Percentiles rank a stretch among this genome's conserved stretches.
phyloP scores from a whole-genome alignment of 352 stramenopile species.

The Phytophthora pluvialis region DNA sequence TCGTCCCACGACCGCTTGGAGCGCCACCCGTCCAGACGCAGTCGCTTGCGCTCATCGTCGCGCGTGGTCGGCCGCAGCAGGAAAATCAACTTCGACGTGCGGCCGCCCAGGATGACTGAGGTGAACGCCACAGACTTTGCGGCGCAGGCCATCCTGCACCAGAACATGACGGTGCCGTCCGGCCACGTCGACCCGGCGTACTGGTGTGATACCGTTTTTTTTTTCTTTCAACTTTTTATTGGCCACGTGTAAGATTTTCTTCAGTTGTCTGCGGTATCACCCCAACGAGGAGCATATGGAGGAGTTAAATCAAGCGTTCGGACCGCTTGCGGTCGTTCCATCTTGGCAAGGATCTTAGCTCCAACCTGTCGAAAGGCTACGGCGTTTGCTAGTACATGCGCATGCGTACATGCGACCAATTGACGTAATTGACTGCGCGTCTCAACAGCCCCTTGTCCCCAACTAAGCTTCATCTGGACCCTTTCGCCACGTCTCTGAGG shows the following conservation, averaged over 20 bases:
- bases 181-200: conserved; percentile 64
- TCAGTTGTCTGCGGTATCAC: conserved; percentile 97
- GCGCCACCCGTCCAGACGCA: conserved; percentile 48
- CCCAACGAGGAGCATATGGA: conserved; percentile 95
- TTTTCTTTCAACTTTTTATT: conserved; percentile 2
- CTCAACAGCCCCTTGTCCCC: too few relatives aligned
- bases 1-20: conserved; percentile 48
- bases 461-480: too few relatives aligned
- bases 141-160: conserved; percentile 84
- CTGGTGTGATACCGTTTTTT: conserved; percentile 30
- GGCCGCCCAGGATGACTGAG: conserved; percentile 77
- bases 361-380: conserved; percentile 96
- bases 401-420: conserved; percentile 94
- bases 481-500: too few relatives aligned
- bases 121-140: conserved; percentile 84
- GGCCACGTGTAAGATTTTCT: conserved; percentile 98
- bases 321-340: conserved; percentile 95
- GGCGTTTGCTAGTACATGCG: conserved; percentile 97
- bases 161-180: conserved; percentile 78
- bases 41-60: conserved; percentile 52
- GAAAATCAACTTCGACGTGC: conserved; percentile 88
- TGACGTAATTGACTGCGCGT: too few relatives aligned
- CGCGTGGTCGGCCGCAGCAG: conserved; percentile 59
- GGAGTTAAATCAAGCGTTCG: conserved; percentile 96
- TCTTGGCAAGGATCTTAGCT: conserved; percentile 94